phyloP scores from a whole-genome alignment of 345 rosid species.

The Populus nigra region DNA sequence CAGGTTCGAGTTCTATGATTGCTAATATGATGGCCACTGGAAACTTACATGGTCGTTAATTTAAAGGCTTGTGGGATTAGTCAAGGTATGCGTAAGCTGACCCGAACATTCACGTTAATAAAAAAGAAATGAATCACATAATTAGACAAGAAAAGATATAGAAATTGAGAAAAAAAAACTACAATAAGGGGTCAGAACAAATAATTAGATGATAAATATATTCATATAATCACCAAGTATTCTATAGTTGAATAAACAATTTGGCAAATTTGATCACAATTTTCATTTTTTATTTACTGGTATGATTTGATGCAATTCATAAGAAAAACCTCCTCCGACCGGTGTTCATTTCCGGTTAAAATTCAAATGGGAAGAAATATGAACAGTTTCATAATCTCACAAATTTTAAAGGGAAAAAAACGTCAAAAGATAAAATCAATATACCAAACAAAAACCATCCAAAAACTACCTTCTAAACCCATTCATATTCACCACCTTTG shows the following conservation, averaged over 20 bases:
- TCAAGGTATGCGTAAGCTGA: no score
- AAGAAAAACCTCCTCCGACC: slow-evolving; percentile 93
- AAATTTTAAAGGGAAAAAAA: no score
- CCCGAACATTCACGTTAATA: no score
- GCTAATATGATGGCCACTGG: no score
- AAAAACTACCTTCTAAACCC: slow-evolving; percentile 88
- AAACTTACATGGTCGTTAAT: no score
- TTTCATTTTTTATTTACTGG: not conserved
- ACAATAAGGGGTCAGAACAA: no score
- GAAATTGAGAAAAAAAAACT: not conserved
- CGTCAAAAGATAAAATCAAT: no score
- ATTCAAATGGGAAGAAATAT: not conserved
- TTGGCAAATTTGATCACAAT: slow-evolving; percentile 9
- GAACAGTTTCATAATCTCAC: not conserved
- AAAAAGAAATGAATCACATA: not conserved
- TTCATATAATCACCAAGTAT: not conserved
- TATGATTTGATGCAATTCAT: slow-evolving; percentile 26
- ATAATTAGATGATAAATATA: not conserved
- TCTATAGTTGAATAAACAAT: not conserved
- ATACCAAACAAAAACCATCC: not conserved
- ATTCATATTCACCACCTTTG: slow-evolving; percentile 81
- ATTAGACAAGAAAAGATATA: not conserved
- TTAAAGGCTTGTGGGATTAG: no score
- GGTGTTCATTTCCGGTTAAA: slow-evolving; percentile 85
- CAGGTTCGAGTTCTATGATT: no score